Evolutionary conservation across 176 grass and related monocot genomes (phyloP).

Genomic region (Triticum timopheevii): DNA sequence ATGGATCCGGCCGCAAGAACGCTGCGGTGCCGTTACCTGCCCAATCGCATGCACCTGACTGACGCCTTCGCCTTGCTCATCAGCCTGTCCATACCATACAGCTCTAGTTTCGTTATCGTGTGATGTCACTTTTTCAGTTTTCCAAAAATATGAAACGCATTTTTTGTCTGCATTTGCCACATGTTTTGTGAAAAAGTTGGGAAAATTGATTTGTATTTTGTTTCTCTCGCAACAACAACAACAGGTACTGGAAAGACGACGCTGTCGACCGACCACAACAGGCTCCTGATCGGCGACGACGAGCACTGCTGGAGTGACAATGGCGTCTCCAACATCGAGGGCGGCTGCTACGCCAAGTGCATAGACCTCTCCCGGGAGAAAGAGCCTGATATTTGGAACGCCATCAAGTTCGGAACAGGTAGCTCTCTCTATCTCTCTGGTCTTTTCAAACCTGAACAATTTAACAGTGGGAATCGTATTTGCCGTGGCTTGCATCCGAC

Average conservation of each 20-base stretch:
- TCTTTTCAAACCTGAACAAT: neutral
- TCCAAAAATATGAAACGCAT: neutral
- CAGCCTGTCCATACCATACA: neutral
- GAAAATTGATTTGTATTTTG: neutral
- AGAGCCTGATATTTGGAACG: constrained; percentile 99
- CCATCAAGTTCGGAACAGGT: constrained; percentile 99
- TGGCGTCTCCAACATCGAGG: constrained; percentile 97
- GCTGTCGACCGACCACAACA: constrained; percentile 88
- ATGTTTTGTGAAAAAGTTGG: neutral
- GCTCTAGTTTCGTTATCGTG: neutral
- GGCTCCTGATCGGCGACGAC: constrained; percentile 84
- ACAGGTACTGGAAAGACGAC: constrained; percentile 95
- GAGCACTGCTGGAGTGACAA: constrained; percentile 96
- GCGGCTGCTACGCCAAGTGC: constrained; percentile 97
- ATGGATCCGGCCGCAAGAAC: constrained; percentile 8
- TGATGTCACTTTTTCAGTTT: neutral
- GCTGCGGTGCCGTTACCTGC: constrained; percentile 64
- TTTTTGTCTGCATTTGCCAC: neutral
- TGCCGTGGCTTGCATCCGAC: neutral
- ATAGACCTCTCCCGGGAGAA: constrained; percentile 81
- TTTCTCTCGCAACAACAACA: neutral
- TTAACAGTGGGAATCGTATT: neutral
- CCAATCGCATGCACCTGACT: constrained; percentile 7
- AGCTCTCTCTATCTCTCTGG: neutral
- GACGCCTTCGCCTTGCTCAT: constrained; percentile 5